Conservation (phyloP, 2,329 filamentous ascomycete genomes). For the Aspergillus proliferans region DNA sequence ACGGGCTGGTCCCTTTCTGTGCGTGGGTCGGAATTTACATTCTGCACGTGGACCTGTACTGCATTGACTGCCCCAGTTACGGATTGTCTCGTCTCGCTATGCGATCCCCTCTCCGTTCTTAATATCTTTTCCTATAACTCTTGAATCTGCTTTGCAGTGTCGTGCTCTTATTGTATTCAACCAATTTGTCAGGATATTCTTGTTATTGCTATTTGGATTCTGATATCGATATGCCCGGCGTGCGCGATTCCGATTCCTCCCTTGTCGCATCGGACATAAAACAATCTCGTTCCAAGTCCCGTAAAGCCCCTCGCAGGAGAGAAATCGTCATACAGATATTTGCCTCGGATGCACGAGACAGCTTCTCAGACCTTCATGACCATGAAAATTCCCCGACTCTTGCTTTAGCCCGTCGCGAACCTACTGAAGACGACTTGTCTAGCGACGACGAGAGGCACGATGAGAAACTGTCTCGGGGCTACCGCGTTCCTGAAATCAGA, state of each 20-base stretch:
- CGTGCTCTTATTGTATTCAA: background rate
- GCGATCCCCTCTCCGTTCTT: slow-evolving; percentile 1
- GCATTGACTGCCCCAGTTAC: background rate
- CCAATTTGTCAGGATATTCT: background rate
- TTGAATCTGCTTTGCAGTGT: slow-evolving; percentile 1
- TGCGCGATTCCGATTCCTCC: slow-evolving; percentile 22
- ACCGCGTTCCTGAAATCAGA: slow-evolving; percentile 1
- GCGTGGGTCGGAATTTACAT: background rate
- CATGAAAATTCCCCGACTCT: slow-evolving; percentile 23
- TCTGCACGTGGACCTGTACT: background rate
- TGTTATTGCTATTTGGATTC: background rate
- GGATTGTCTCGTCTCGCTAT: background rate
- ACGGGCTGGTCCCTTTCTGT: too few relatives aligned
- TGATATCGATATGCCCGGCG: slow-evolving; percentile 14
- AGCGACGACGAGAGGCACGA: slow-evolving; percentile 17
- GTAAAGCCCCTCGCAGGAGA: slow-evolving; percentile 34
- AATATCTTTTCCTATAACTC: slow-evolving; percentile 2
- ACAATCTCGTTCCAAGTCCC: slow-evolving; percentile 31
- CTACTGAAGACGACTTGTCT: slow-evolving; percentile 18
- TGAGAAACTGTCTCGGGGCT: slow-evolving; percentile 4
- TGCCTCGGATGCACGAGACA: slow-evolving; percentile 18
- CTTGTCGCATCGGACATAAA: slow-evolving; percentile 20
- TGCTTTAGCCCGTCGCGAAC: slow-evolving; percentile 34
- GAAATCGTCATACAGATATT: slow-evolving; percentile 21
- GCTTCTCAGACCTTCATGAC: slow-evolving; percentile 14